phyloP scores from a whole-genome alignment of 1,284 basidiomycete species.

The Inonotus hispidus region DNA sequence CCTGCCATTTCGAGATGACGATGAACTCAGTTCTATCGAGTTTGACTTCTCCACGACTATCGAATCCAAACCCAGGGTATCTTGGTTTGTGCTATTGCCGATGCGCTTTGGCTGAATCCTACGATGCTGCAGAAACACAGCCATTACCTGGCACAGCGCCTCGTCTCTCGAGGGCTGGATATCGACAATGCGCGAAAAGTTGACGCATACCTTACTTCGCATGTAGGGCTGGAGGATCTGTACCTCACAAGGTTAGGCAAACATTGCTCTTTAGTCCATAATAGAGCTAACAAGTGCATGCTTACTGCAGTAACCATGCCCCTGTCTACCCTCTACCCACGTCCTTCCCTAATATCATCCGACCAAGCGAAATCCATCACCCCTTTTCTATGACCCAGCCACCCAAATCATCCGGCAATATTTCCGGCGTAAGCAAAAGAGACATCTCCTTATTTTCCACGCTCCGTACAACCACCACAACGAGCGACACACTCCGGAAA shows the following conservation, averaged over 20 bases:
- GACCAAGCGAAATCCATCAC: not conserved
- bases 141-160: conserved; percentile 31
- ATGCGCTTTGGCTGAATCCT: not conserved
- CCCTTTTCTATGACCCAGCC: not conserved
- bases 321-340: conserved; percentile 44
- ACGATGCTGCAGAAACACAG: not conserved
- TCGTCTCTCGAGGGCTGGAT: conserved; percentile 54
- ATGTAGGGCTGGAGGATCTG: conserved; percentile 28
- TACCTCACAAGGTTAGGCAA: conserved; percentile 33
- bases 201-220: conserved; percentile 31
- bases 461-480: conserved; percentile 26
- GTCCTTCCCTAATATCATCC: conserved; percentile 43
- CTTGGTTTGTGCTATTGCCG: not conserved
- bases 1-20: conserved; percentile 35
- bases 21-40: conserved; percentile 29
- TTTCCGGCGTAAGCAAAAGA: conserved; percentile 16
- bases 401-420: conserved; percentile 1
- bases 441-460: conserved; percentile 26
- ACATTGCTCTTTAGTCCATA: not conserved
- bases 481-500: conserved; percentile 32
- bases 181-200: conserved; percentile 32
- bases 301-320: conserved; percentile 33
- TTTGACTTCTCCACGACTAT: conserved; percentile 41
- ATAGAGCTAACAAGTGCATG: not conserved
- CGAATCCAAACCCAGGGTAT: conserved; percentile 23